Evolutionary conservation across 768 basidiomycete species (phyloP), one percentile per base, ranked within the genome.

Genomic region (Suillus cothurnatus): DNA sequence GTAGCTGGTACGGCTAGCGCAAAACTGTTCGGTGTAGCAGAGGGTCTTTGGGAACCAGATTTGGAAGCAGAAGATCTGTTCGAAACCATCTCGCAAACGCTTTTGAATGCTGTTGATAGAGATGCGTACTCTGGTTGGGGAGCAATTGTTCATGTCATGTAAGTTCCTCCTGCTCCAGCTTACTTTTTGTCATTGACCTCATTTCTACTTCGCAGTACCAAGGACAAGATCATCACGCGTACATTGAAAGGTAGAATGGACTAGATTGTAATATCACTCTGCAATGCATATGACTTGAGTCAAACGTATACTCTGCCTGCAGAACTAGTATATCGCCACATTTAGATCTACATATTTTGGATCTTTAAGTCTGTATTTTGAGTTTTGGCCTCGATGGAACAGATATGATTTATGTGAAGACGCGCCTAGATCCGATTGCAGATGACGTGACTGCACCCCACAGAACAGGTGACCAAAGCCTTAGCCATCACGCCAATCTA

Each of bases 91-190:
- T 95, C 94, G 34, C 97, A 99, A 78, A 96, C 95, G 8, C 78
- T 99, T 66, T 77, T 99, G 77, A 99, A 96, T 72, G 93, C 95
- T 6, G 90, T 98, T 39, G 97, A 99, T 75, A 86, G 97, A 56
- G 97, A 99, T 78, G 95, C 97, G 26, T 94, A 88, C 76, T 97
- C 95, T 62, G 97, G 97, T 66, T 98, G 95, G 95, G 97, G 97
- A 50, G 94, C 90, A 43, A 79, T 97, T 62, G 97, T 99, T 45
- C 93, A 98, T 82, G 82, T 99, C 64, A 92, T 99, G 95, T 97
- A 77, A 84, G 94, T 81, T 43, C 21, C 14, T 43, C 43, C 57
- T 50, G 43, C 34, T 53, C 45, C 21, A 52, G 39, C 64, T 64
- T 47, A 19, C 64, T 66, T 52, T 53, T 49, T 60, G 23, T 63